phyloP scores from a whole-genome alignment of 441 rosid species.

The Theobroma grandiflorum region DNA sequence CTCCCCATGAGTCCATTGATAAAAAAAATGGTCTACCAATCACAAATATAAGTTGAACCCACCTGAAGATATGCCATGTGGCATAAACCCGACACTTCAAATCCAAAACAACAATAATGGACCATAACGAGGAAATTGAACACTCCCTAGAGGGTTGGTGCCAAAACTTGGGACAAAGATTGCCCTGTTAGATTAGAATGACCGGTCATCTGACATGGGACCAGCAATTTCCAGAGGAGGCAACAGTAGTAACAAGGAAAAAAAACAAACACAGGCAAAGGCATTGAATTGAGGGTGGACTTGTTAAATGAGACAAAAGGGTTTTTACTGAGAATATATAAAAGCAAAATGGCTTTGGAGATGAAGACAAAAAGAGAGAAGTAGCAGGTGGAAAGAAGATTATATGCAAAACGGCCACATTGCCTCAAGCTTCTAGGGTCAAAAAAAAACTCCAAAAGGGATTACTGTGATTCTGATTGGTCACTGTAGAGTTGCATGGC shows the following conservation, averaged over 20 bases:
- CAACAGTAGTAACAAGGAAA: neutral
- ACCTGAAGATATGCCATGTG: neutral
- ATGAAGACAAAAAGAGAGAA: conserved; percentile 29
- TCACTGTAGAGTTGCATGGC: conserved; percentile 22
- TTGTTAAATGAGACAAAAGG: conserved; percentile 35
- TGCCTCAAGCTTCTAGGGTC: conserved; percentile 29
- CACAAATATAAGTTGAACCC: neutral
- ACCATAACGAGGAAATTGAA: neutral
- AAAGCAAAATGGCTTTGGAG: conserved; percentile 37
- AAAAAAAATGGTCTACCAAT: neutral
- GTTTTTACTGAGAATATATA: conserved; percentile 36
- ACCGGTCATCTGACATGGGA: conserved; percentile 27
- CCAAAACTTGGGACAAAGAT: conserved; percentile 30
- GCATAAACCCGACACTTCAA: conserved; percentile 5
- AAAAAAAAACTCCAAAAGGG: neutral
- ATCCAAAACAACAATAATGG: neutral
- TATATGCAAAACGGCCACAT: conserved; percentile 18
- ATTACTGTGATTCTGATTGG: conserved; percentile 42
- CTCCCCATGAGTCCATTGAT: neutral
- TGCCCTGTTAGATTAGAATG: conserved; percentile 27
- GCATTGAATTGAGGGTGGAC: neutral
- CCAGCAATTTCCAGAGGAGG: conserved; percentile 3
- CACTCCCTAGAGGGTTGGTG: neutral
- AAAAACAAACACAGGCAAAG: neutral
- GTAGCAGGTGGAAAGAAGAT: neutral